Evolutionary conservation across 345 rosid species (phyloP), one percentile per base, ranked within the genome.

Genomic region (Pistacia integerrima): DNA sequence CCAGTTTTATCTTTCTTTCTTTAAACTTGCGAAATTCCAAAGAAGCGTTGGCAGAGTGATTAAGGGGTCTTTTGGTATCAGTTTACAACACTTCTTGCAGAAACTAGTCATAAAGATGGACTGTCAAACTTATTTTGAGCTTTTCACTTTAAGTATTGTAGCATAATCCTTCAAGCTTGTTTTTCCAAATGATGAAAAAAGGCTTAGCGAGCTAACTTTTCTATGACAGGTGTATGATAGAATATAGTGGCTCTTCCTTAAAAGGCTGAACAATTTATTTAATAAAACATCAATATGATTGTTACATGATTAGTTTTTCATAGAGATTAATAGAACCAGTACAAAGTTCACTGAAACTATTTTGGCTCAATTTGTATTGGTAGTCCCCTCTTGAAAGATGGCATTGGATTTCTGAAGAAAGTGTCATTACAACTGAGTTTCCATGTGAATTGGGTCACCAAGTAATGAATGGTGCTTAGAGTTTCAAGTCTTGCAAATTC

Each of bases 401-500:
- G 79, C 61, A 77, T 4, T 2, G 79, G 77, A n/a, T 72, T 69
- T 64, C 84, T 78, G 11, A 63, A 30, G 64, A 72, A 65, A 20
- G 36, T 48, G 30, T 74, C 74, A 0, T 8, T 1, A 25, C 28
- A 25, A 41, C 76, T 64, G 9, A 80, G 69, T 49, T 78, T 79
- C 80, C 84, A 79, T 2, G 64, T 74, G 64, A 81, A 78, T 6
- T 11, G 49, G 41, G 77, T 85, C 61, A 81, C 83, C 63, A 81
- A 11, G 62, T 81, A 63, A 54, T 83, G 84, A 2, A 78, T 76
- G 5, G 78, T 51, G 22, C 57, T 69, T 4, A 81, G 58, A 1
- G 83, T 82, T 78, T 83, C 84, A 36, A 85, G 59, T 36, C 81
- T 78, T 0, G 83, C 81, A 64, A 85, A 85, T 59, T 85, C 85